Percentiles rank a stretch among this genome's conserved stretches.
Evolutionary conservation across 179 eudicot species (phyloP).

Genomic region (Kewa caespitosa): DNA sequence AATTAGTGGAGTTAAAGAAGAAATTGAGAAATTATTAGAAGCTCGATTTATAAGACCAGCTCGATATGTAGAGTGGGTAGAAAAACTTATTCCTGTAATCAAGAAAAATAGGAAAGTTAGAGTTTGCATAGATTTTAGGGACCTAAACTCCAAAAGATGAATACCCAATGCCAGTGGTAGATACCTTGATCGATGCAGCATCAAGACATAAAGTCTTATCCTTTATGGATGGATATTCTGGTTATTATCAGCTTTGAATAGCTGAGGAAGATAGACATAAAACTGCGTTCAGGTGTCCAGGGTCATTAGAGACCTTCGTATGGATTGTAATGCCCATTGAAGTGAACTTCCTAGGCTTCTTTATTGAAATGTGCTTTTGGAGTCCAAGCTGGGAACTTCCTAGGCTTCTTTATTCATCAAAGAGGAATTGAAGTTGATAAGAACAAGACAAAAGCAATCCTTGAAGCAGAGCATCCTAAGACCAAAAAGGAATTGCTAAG

Average conservation of each 20-base stretch:
- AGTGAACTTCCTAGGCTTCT: neutral
- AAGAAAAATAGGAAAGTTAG: neutral
- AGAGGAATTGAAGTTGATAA: neutral
- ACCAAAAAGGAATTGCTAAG: no score
- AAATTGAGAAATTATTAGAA: no score
- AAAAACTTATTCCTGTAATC: neutral
- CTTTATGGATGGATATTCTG: neutral
- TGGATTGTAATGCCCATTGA: no score
- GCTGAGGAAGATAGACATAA: neutral
- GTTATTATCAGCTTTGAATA: neutral
- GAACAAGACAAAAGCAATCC: neutral
- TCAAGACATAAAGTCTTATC: no score
- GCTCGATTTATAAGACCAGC: no score
- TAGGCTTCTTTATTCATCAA: neutral
- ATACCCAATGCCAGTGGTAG: no score
- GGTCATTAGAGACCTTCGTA: neutral
- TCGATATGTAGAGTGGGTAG: neutral
- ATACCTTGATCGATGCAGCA: neutral
- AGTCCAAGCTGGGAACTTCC: neutral
- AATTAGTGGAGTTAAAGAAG: no score
- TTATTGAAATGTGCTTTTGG: neutral
- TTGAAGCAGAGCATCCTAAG: no score
- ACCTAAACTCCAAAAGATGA: no score
- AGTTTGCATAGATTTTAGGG: no score
- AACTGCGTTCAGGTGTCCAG: neutral